phyloP scores from a whole-genome alignment of 2,329 filamentous ascomycete species.

The Pseudogymnoascus pannorum region DNA sequence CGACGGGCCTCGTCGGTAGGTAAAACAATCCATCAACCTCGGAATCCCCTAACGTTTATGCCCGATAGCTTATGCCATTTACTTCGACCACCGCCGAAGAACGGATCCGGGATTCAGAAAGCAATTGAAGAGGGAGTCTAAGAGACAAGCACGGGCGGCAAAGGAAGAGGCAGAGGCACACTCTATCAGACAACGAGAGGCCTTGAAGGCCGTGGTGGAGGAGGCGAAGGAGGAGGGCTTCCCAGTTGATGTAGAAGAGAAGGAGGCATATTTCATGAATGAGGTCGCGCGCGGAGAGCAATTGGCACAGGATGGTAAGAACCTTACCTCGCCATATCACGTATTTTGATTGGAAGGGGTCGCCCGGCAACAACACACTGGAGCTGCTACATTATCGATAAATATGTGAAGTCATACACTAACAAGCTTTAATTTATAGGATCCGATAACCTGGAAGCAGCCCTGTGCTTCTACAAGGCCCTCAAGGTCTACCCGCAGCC shows the following conservation, averaged over 20 bases:
- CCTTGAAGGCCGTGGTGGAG: conserved; percentile 68
- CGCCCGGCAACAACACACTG: neutral
- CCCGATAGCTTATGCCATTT: conserved; percentile 53
- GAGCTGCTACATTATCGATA: neutral
- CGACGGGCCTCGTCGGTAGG: conserved; percentile 53
- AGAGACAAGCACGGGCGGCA: conserved; percentile 60
- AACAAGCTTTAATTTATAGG: conserved; percentile 37
- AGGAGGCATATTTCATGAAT: conserved; percentile 93
- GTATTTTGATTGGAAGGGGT: neutral
- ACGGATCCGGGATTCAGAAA: conserved; percentile 59
- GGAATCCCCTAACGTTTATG: conserved; percentile 3
- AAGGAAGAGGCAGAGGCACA: conserved; percentile 65
- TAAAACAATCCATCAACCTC: conserved; percentile 16
- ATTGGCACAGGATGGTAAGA: conserved; percentile 72
- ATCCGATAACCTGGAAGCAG: conserved; percentile 68
- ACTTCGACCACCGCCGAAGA: conserved; percentile 62
- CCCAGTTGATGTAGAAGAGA: conserved; percentile 83
- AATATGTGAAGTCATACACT: conserved; percentile 9
- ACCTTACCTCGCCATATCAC: neutral
- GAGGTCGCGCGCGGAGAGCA: conserved; percentile 85
- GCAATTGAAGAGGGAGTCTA: conserved; percentile 66
- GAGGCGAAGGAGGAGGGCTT: conserved; percentile 86
- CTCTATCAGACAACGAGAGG: conserved; percentile 59
- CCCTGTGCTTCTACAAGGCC: conserved; percentile 94
- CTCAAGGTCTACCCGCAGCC: conserved; percentile 97